Conservation (phyloP, 805 yeast genomes). For the Saturnispora sekii region DNA sequence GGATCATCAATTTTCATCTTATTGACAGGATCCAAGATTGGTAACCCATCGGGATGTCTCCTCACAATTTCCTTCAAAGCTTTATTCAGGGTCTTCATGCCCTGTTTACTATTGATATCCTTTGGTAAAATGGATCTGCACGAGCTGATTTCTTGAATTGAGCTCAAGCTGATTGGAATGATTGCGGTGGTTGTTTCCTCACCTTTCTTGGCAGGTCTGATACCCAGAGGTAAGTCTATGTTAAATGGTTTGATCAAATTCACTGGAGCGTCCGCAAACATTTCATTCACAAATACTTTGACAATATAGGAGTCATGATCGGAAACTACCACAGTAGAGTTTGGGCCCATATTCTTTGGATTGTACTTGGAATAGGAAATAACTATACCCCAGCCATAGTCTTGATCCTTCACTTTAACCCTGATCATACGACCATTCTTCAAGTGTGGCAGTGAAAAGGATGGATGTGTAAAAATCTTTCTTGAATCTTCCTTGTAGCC, state of each 20-base stretch:
- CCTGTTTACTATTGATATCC: conserved; percentile 50
- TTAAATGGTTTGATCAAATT: conserved; percentile 68
- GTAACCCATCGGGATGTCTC: conserved; percentile 84
- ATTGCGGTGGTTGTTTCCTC: conserved; percentile 67
- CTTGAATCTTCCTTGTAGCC: conserved; percentile 67
- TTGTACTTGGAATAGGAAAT: conserved; percentile 52
- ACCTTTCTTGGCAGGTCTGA: conserved; percentile 69
- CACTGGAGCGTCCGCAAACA: conserved; percentile 78
- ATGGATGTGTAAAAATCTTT: conserved; percentile 84
- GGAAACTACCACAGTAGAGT: conserved; percentile 46
- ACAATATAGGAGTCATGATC: conserved; percentile 90
- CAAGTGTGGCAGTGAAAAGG: conserved; percentile 70
- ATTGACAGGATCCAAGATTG: conserved; percentile 81
- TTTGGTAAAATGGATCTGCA: conserved; percentile 74
- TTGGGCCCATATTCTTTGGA: conserved; percentile 33
- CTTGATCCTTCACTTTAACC: conserved; percentile 48
- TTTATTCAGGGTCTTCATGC: conserved; percentile 54
- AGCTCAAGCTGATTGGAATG: conserved; percentile 75
- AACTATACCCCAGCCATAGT: conserved; percentile 97
- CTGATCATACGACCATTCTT: conserved; percentile 83
- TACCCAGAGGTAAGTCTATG: conserved; percentile 78
- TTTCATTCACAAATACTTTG: conserved; percentile 68
- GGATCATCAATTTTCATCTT: conserved; percentile 78
- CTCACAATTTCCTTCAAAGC: conserved; percentile 71
- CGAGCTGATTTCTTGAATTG: conserved; percentile 67